Evolutionary conservation across 352 stramenopile genomes (phyloP), one percentile per base, ranked within the genome.

Genomic region (Phytophthora multivora): DNA sequence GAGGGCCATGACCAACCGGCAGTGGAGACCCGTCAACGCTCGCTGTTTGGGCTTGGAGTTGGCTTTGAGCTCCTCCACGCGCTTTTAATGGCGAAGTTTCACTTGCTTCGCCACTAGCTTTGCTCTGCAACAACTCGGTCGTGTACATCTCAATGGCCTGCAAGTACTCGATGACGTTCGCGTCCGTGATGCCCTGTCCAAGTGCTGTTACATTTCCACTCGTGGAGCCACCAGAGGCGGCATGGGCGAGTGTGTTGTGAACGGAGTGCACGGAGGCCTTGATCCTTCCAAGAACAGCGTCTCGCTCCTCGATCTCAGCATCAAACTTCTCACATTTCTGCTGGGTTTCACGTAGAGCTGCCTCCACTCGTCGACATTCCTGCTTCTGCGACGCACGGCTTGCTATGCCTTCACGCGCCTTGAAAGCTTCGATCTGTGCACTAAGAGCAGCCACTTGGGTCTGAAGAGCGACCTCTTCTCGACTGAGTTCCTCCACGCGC

Each of bases 211-310:
- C 40, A 9, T 66, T 67, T 25, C 59, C 55, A 71, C 65, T 28
- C 13, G 47, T 59, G 0, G 49, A 40, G n/a, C 66, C 57, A 40
- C 75, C 68, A 3, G 75, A 75, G 13, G 75, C 80, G 25, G 82
- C 74, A 41, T 89, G 84, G 1, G 68, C 77, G 4, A 91, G 57
- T 48, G 89, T 83, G 25, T 83, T 84, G 64, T 90, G 75, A 41
- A 93, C 79, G 25, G 80, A 93, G 63, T 93, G 82, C 30, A 91
- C 71, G 0, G 73, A 88, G 13, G 78, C 79, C 60, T 90, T 93
- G 31, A 93, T 68, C 23, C 81, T 71, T 4, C 70, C 69, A 33
- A 90, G 56, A 12, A 80, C 66, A 11, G 71, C 73, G n/a, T 74
- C 75, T 38, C 72, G 75, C 26, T 90, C 74, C 47, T 91, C 81